phyloP scores from a whole-genome alignment of 177 flowering plant species.

The Tripterygium wilfordii region DNA sequence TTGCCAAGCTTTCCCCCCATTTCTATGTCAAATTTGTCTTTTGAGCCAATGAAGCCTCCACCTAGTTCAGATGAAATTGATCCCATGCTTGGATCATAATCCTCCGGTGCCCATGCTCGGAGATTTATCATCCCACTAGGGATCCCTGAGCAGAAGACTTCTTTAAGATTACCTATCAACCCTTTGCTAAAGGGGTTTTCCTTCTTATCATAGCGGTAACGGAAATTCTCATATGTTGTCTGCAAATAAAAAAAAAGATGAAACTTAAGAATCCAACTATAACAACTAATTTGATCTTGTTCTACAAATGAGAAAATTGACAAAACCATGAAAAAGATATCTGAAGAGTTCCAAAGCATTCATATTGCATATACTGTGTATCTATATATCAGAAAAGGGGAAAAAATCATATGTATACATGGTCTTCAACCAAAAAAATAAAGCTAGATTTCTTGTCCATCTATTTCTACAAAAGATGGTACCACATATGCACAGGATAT shows the following conservation, averaged over 20 bases:
- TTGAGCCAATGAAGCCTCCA: slow-evolving; percentile 11
- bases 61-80: background rate
- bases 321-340: too few relatives aligned
- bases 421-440: too few relatives aligned
- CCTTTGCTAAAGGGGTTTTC: slow-evolving; percentile 40
- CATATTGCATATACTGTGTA: too few relatives aligned
- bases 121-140: slow-evolving; percentile 38
- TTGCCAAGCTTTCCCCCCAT: slow-evolving; percentile 10
- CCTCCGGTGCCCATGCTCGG: slow-evolving; percentile 33
- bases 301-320: too few relatives aligned
- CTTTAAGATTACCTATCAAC: slow-evolving; percentile 23
- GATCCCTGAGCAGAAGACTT: slow-evolving; percentile 29
- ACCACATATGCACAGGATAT: too few relatives aligned
- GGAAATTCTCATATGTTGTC: slow-evolving; percentile 50
- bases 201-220: slow-evolving; percentile 55
- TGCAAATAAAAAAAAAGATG: background rate
- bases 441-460: too few relatives aligned
- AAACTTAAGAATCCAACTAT: too few relatives aligned
- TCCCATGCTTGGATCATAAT: slow-evolving; percentile 12
- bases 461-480: too few relatives aligned
- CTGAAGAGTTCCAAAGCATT: too few relatives aligned
- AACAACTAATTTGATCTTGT: too few relatives aligned
- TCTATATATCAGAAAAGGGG: too few relatives aligned
- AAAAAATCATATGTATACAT: too few relatives aligned
- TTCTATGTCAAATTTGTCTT: slow-evolving; percentile 19